Conservation (phyloP, 768 basidiomycete genomes). For the Gloeostereum incarnatum region DNA sequence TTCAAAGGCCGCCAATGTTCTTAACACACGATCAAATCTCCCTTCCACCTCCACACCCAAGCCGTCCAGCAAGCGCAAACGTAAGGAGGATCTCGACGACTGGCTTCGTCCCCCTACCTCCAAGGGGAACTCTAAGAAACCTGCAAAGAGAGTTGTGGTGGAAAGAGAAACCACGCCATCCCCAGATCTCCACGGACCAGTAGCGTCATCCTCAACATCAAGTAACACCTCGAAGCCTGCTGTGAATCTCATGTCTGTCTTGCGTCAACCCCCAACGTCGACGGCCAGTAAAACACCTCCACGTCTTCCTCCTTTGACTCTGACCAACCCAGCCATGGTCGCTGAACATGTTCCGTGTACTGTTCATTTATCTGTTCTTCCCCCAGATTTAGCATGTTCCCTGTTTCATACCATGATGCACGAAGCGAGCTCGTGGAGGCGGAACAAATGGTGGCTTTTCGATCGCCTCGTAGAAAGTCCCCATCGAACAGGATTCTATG, state of each 20-base stretch:
- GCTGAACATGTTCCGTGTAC: conserved; percentile 69
- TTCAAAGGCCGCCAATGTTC: conserved; percentile 32
- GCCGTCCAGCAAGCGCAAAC: background rate
- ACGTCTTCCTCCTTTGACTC: conserved; percentile 49
- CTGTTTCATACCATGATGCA: conserved; percentile 69
- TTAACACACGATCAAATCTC: conserved; percentile 15
- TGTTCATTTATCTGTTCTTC: conserved; percentile 57
- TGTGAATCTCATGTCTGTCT: conserved; percentile 44
- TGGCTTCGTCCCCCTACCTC: background rate
- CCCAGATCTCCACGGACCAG: background rate
- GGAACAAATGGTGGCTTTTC: conserved; percentile 81
- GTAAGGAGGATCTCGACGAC: background rate
- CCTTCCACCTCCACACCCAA: background rate
- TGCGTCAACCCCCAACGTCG: conserved; percentile 37
- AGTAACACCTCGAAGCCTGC: conserved; percentile 17
- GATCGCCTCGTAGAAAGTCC: conserved; percentile 78
- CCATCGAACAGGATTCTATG: conserved; percentile 75
- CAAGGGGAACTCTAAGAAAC: background rate
- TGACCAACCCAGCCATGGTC: conserved; percentile 55
- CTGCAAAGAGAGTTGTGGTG: background rate
- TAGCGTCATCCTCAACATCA: background rate
- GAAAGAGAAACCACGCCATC: background rate
- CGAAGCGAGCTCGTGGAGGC: conserved; percentile 50
- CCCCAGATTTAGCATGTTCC: conserved; percentile 64
- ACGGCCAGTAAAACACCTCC: conserved; percentile 21